A percentile compares a stretch with the other conserved stretches of the same genome.
These are phyloP conservation scores for Talaromyces thailandensis DNA, from an alignment of 495 filamentous ascomycete species.

Conservation along the genomic window DNA sequence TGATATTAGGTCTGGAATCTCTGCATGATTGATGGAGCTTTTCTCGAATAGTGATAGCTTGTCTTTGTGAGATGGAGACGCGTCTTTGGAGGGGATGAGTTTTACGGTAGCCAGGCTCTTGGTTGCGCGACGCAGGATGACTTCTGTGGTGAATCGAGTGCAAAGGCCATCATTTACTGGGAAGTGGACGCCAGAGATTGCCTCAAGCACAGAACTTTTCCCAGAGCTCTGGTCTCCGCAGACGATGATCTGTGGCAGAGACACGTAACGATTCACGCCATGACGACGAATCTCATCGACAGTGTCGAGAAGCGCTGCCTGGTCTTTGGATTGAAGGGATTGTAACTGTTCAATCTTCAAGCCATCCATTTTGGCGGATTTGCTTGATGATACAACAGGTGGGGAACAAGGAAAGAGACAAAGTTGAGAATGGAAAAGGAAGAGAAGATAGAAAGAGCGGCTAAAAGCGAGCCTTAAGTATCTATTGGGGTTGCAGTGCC, in stretches of 20 bases:
- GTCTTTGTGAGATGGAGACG: not conserved
- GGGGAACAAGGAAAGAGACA: not conserved
- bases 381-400: not conserved
- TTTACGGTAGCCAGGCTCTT: conserved; percentile 13
- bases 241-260: conserved; percentile 58
- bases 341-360: not conserved
- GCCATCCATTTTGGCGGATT: conserved; percentile 2
- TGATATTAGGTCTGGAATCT: conserved; percentile 6
- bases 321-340: conserved; percentile 7
- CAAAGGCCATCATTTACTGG: conserved; percentile 29
- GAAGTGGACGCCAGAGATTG: conserved; percentile 29
- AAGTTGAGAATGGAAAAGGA: not conserved
- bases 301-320: conserved; percentile 26
- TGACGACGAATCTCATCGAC: conserved; percentile 43
- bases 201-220: conserved; percentile 41
- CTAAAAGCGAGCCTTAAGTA: not conserved
- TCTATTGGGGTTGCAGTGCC: not conserved
- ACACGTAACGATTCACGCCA: conserved; percentile 47
- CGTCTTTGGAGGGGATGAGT: conserved; percentile 2
- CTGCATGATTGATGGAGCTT: conserved; percentile 3
- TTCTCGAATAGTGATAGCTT: conserved; percentile 5
- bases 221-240: conserved; percentile 48
- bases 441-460: not conserved
- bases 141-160: conserved; percentile 24
- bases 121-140: conserved; percentile 35